Evolutionary conservation across 1,139 yeast species (phyloP), one percentile per base, ranked within the genome.

Genomic region (Fermentozyma sake): DNA sequence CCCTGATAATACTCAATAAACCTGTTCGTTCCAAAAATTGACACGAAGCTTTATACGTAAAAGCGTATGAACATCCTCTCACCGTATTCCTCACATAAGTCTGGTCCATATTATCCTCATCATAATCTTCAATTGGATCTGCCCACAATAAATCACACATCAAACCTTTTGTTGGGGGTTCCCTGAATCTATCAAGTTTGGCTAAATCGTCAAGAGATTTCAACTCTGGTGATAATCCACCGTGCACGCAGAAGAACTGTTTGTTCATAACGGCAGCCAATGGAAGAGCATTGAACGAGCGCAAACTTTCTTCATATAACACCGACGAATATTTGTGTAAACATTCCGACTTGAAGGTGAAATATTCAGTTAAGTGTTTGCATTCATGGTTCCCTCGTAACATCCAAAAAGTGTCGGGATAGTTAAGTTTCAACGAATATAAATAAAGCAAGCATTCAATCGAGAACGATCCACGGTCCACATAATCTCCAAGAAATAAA

Each of bases 131-230:
- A 16, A 81, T 62, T 0, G 98, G 98, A 52, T 91, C 98, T 0
- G 96, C 84, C 98, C 98, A 91, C 45, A 91, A 69, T 39, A 91
- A 61, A 55, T 91, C 98, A 58, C 97, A 89, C 91, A 87, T 85
- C 32, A 91, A 58, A 0, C 98, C 98, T 37, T 79, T 76, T 3
- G 96, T 83, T 6, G 98, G 98, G 18, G 96, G 96, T 50, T 89
- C 95, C 38, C 83, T 69, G 61, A 89, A 91, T 38, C 98, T 69
- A 55, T 89, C 78, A 22, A 91, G 61, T 27, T 61, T 66, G 19
- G 71, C 66, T 26, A 91, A 59, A 50, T 89, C 96, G 30, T 79
- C 79, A 27, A 86, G 65, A 3, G 79, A 63, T 35, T 68, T 72
- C 39, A 89, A 61, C 31, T 86, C 94, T 3, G 96, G 96, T 9